phyloP scores from a whole-genome alignment of 495 filamentous ascomycete genomes.

The Aspergillus cristatus region DNA sequence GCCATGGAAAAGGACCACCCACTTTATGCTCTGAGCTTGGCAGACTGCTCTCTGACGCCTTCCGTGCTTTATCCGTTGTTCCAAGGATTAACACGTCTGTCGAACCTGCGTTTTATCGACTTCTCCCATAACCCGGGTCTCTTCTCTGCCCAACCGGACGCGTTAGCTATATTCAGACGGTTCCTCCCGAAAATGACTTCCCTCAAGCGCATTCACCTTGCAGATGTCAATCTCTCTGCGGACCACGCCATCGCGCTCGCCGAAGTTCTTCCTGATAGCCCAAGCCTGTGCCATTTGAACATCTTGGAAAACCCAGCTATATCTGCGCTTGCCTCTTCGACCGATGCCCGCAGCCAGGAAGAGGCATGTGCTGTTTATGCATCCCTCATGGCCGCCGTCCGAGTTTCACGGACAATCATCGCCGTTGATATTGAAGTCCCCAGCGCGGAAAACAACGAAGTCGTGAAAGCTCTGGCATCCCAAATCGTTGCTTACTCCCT shows the following conservation, averaged over 20 bases:
- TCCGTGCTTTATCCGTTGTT: constrained; percentile 64
- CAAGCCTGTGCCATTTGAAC: constrained; percentile 76
- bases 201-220: constrained; percentile 79
- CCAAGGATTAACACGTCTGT: constrained; percentile 60
- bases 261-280: constrained; percentile 79
- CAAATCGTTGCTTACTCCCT: constrained; percentile 91
- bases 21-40: constrained; percentile 75
- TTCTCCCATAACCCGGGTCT: constrained; percentile 80
- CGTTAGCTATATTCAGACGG: constrained; percentile 65
- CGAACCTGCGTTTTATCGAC: constrained; percentile 81
- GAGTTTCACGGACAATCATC: constrained; percentile 73
- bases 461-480: constrained; percentile 87
- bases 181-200: constrained; percentile 74
- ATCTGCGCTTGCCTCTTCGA: constrained; percentile 55
- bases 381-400: constrained; percentile 79
- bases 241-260: constrained; percentile 84
- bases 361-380: constrained; percentile 93
- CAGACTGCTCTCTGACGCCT: constrained; percentile 74
- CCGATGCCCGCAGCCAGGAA: constrained; percentile 65
- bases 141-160: constrained; percentile 65
- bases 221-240: constrained; percentile 75
- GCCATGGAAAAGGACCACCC: constrained; percentile 52
- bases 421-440: constrained; percentile 90
- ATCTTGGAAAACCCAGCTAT: constrained; percentile 77
- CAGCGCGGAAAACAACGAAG: constrained; percentile 63